Evolutionary conservation across 2,329 filamentous ascomycete species (phyloP), one percentile per base, ranked within the genome.

Genomic region (Verticillium nubilum): DNA sequence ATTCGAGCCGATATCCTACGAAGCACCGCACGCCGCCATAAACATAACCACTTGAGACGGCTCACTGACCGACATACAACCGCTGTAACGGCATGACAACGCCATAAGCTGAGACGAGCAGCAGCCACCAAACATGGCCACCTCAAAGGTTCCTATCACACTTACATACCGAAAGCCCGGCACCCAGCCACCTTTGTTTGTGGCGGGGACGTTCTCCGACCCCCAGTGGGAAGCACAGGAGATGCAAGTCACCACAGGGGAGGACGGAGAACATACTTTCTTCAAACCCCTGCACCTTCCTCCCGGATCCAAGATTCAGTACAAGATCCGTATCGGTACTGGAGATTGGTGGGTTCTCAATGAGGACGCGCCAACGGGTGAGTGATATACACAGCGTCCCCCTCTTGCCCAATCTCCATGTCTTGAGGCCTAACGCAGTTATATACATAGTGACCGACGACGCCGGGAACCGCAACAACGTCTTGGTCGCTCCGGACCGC

Each of bases 281-380:
- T 77, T 73, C 52, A 84, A 84, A 60, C 72, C 78, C 1, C 77
- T 91, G 52, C 70, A 79, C 35, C 77, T 83, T 7, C 76, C 83
- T 19, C 76, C 82, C 25, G 82, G 82, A 25, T 80, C 83, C 54
- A 80, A 84, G 60, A 84, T 91, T 64, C 86, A 90, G 67, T 93
- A 92, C 80, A 92, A 91, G 72, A 89, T 92, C 65, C 82, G 87
- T 29, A 76, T 89, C 35, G 88, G 88, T 10, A 70, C 79, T 23
- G 84, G 84, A 54, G 82, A 90, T 63, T 90, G 86, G 84, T 91
- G 88, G 88, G 77, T 86, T 26, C 72, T 90, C 53, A 84, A 92
- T 65, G 85, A 90, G 60, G 77, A 76, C 52, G 78, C 80, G 58
- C 81, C 84, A 15, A 85, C 79, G 58, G 79, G 87, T 89, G 76